Conservation (phyloP, 257 asterid species). For the Salvia hispanica region DNA sequence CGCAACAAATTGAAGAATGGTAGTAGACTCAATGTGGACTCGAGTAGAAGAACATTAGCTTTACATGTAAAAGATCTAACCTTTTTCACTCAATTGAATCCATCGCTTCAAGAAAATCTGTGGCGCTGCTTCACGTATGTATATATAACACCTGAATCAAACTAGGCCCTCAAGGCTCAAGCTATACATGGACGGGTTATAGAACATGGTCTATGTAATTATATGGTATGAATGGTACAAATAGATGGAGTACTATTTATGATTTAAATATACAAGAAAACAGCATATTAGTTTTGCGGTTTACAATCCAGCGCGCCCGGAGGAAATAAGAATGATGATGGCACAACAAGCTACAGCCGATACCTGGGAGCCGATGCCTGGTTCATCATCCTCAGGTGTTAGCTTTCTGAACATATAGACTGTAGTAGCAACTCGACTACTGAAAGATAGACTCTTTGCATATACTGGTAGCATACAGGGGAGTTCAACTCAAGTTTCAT, state of each 20-base stretch:
- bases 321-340: not conserved
- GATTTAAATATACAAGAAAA: not conserved
- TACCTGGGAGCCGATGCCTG: not conserved
- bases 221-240: not conserved
- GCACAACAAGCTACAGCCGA: not conserved
- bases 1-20: too few species aligned
- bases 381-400: not conserved
- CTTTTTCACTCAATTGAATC: not conserved
- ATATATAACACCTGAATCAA: not conserved
- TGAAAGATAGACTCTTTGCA: conserved; percentile 11
- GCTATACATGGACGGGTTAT: not conserved
- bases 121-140: too few species aligned
- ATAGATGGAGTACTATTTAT: not conserved
- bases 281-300: not conserved
- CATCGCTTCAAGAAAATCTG: not conserved
- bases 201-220: not conserved
- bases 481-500: conserved; percentile 34
- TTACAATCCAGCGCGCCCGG: not conserved
- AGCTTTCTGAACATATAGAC: not conserved
- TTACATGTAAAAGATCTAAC: not conserved
- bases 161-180: too few species aligned
- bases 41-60: not conserved
- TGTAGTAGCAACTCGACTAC: conserved; percentile 17
- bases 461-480: not conserved
- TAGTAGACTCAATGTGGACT: not conserved